Base-by-base conservation (phyloP, 257 asterid genomes). In the Solanum medicagineum region DNA sequence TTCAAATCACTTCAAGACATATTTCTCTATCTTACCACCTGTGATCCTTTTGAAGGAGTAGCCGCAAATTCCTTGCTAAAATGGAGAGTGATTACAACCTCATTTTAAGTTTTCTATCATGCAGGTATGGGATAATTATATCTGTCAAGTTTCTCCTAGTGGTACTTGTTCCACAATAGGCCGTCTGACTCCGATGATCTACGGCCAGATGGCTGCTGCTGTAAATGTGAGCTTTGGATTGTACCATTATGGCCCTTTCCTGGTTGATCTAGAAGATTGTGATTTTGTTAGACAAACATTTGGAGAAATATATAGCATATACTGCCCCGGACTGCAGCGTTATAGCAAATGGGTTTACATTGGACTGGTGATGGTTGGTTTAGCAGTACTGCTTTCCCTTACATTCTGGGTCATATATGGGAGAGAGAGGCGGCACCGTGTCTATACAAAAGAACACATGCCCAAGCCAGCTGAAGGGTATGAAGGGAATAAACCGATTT, bases 321-420 rank as follows among this genome's bases (percentile, higher is more conserved):
- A 93, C 59, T 96, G 99, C 84, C 97, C 97, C 0, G 94, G 95
- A 24, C 92, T 96, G 60, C 83, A 85, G 65, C 91, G 87, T 75
- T 84, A 92, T 88, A 93, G 95, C 85, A 70, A 83, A 44, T 88
- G 87, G 86, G 92, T 93, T 10, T 96, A 94, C 63, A 75, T 87
- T 2, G 99, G 98, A 79, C 92, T 94, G 82, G 87, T 92, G 71
- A 89, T 94, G 93, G 95, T 94, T 77, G 93, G 93, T 1, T 83
- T 87, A 44, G 96, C 98, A 29, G 96, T 94, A 10, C 84, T 94
- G 98, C 84, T 93, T 55, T 96, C 98, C 53, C 86, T 96, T 10
- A 84, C 91, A 63, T 93, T 96, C 65, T 96, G 99, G 99, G 97
- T 93, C 29, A 88, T 94, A 56, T 94, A 93, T 24, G 99, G 93